Percentiles rank a stretch among this genome's conserved stretches.
These are phyloP conservation scores for Russula brevipes DNA, from an alignment of 768 basidiomycete genomes.

Conservation along the genomic window DNA sequence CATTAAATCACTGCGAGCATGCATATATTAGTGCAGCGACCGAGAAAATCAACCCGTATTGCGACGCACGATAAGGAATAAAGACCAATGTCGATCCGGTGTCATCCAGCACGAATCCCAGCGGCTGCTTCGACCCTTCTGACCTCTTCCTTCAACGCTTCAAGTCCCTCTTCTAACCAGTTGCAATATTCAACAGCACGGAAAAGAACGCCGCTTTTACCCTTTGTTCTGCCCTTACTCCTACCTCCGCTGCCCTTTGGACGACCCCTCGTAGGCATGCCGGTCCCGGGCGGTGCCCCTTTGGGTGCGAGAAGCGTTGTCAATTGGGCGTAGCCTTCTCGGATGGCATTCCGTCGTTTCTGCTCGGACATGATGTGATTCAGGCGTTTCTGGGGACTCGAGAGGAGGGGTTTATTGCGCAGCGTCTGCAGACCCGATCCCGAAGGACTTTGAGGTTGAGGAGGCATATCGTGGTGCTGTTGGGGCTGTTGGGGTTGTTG, in stretches of 20 bases:
- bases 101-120: conserved; percentile 39
- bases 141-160: conserved; percentile 66
- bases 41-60: neutral
- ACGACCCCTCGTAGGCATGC: conserved; percentile 70
- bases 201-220: conserved; percentile 86
- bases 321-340: conserved; percentile 83
- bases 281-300: conserved; percentile 57
- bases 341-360: conserved; percentile 87
- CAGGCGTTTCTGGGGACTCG: conserved; percentile 79
- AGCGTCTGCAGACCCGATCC: conserved; percentile 27
- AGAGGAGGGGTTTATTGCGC: conserved; percentile 60
- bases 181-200: conserved; percentile 80
- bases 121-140: conserved; percentile 60
- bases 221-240: conserved; percentile 61
- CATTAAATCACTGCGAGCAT: neutral
- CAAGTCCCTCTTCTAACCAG: conserved; percentile 82
- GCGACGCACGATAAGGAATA: conserved; percentile 6
- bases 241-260: conserved; percentile 70
- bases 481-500: conserved; percentile 1
- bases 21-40: neutral
- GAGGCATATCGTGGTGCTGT: conserved; percentile 9
- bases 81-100: neutral
- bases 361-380: conserved; percentile 96
- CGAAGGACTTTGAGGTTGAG: conserved; percentile 5
- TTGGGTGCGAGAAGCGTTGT: conserved; percentile 78